A percentile compares a stretch with the other conserved stretches of the same genome.
phyloP scores from a whole-genome alignment of 1,284 basidiomycete species.

The Sporisorium graminicola region DNA sequence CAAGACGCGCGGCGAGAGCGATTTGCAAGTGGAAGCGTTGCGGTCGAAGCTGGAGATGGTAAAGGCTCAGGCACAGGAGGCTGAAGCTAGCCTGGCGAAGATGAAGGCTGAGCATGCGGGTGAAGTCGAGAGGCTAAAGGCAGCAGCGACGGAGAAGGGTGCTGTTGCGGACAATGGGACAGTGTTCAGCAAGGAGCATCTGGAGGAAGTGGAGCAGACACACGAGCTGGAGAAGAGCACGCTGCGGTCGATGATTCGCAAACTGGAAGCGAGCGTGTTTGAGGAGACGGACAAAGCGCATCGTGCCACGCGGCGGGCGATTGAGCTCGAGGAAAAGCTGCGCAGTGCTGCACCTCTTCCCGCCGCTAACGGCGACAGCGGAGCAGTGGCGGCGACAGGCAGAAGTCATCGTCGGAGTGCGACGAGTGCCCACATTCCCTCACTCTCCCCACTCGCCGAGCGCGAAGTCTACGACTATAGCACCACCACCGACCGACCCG shows the following conservation, averaged over 20 bases:
- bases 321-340: constrained; percentile 52
- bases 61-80: constrained; percentile 17
- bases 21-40: constrained; percentile 27
- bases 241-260: constrained; percentile 53
- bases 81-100: constrained; percentile 4
- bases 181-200: constrained; percentile 40
- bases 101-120: constrained; percentile 9
- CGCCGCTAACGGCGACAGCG: neutral
- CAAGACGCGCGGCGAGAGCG: neutral
- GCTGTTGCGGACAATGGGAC: constrained; percentile 37
- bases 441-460: constrained; percentile 42
- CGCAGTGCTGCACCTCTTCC: neutral
- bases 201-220: constrained; percentile 50
- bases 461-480: constrained; percentile 28
- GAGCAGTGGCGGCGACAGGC: neutral
- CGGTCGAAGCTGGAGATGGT: constrained; percentile 32
- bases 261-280: constrained; percentile 56
- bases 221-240: constrained; percentile 56
- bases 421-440: constrained; percentile 37
- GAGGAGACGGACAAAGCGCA: constrained; percentile 58
- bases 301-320: constrained; percentile 36
- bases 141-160: neutral
- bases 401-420: constrained; percentile 35
- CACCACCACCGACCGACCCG: neutral
- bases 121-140: neutral